Evolutionary conservation across 768 basidiomycete species (phyloP), one percentile per base, ranked within the genome.

Genomic region (Rhizopogon rudus): DNA sequence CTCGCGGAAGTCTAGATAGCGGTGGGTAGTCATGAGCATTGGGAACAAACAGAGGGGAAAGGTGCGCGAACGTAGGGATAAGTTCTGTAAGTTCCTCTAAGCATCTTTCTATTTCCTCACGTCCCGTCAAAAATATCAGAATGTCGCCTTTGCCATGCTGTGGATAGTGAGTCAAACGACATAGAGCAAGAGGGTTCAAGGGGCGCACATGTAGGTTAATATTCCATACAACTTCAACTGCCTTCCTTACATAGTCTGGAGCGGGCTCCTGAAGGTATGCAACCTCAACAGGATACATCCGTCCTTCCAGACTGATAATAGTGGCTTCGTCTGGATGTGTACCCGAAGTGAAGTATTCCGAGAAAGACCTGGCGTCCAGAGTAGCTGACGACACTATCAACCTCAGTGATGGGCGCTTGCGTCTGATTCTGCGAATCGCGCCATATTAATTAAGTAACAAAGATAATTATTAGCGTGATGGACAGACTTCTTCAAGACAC

Each of bases 381-480:
- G 97, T 99, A 3, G 97, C 97, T 4, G 94, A 97, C 10, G 97
- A 98, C 33, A 98, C 86, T 40, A 99, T 87, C 35, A 99, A 75
- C 25, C 97, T 81, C 44, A 99, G 82, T 1, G 89, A 85, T 10
- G 94, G 91, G 22, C 97, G 82, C 67, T 97, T 96, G 55, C 87
- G 83, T 35, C 93, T 86, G 54, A 99, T 96, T 68, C 95, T 98
- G 65, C 0, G 14, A 29, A 42, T 16, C 31, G 12, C 35, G 22
- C 10, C 6, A 43, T 51, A 37, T 29, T 57, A 53, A 60, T 62
- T 3, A 50, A 51, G 37, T 3, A 35, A 5, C 29, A 31, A 42
- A 22, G 9, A 31, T 25, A 42, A 46, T 12, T 33, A 17, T 25
- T 44, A 39, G 22, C 17, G 25, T 43, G 28, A 44, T 16, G 22